Base-by-base conservation (phyloP, 2,329 filamentous ascomycete species). In the Cordyceps tenuipes region DNA sequence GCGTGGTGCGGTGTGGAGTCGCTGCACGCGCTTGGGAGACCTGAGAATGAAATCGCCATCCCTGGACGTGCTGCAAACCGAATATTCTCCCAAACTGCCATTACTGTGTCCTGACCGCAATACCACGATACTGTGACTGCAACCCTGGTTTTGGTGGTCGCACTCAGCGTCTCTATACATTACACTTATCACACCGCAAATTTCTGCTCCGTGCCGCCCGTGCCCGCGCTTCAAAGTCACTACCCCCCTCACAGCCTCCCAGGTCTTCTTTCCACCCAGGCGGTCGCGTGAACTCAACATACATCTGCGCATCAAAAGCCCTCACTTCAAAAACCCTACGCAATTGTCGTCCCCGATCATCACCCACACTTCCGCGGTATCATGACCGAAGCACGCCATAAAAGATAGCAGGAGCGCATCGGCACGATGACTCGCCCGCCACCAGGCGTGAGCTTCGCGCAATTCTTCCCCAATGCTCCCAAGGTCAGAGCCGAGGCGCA, bases 401-500 rank as follows among this genome's bases (percentile, higher is more conserved):
- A 76, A 72, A 75, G 76, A 76, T 79, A 78, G 75, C 77, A 76
- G 73, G 74, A 74, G 73, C 74, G 71, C 72, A 74, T 73, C 71
- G 71, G 75, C 80, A 86, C 78, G 77, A 90, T 89, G 88, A 90
- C 90, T 85, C 90, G 89, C 79, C 84, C 87, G 73, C 81, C 86
- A 70, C 80, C 82, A 63, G 79, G 80, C 75, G 87, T 88, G 79
- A 86, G 87, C 77, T 92, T 91, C 81, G 89, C 88, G 77, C 86
- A 91, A 77, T 94, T 91, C 82, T 92, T 91, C 75, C 89, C 88
- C 67, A 85, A 87, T 72, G 89, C 88, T 70, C 88, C 89, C 67
- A 85, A 80, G 72, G 78, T 81, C 77, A 84, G 76, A 72, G 73
- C 74, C 62, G 76, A 76, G 65, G 75, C 74, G 57, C 73, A 75